Conservation (phyloP, 352 stramenopile species). For the Pythium biforme region DNA sequence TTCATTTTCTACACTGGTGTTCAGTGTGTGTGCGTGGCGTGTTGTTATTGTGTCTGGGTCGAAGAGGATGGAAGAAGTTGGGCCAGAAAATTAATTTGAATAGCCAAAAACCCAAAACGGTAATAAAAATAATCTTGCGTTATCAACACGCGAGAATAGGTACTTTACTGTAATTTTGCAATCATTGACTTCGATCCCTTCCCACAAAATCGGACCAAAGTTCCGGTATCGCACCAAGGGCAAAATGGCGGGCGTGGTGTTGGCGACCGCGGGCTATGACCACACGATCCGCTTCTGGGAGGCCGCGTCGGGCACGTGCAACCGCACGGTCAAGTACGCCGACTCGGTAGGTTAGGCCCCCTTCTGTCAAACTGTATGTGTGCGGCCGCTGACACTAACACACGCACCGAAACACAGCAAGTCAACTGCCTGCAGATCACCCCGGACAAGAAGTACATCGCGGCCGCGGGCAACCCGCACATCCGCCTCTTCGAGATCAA, state of each 20-base stretch:
- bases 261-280: constrained; percentile 97
- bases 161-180: constrained; percentile 4
- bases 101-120: too few relatives aligned
- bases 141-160: too few relatives aligned
- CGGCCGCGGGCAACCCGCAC: constrained; percentile 96
- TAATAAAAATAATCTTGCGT: too few relatives aligned
- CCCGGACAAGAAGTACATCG: constrained; percentile 96
- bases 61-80: neutral
- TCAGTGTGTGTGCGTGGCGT: constrained; percentile 3
- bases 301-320: constrained; percentile 93
- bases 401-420: constrained; percentile 63
- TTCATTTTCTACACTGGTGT: constrained; percentile 15
- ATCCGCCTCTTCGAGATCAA: constrained; percentile 98
- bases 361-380: neutral
- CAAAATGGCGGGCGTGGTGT: constrained; percentile 89
- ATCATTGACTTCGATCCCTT: constrained; percentile 4
- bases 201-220: neutral
- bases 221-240: neutral
- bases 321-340: constrained; percentile 94
- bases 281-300: constrained; percentile 99
- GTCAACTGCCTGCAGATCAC: constrained; percentile 97
- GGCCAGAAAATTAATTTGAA: neutral
- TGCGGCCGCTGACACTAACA: neutral
- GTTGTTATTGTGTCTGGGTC: constrained; percentile 4
- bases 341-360: constrained; percentile 74